phyloP scores from a whole-genome alignment of 176 grass and related monocot species.

The Musa schizocarpa region DNA sequence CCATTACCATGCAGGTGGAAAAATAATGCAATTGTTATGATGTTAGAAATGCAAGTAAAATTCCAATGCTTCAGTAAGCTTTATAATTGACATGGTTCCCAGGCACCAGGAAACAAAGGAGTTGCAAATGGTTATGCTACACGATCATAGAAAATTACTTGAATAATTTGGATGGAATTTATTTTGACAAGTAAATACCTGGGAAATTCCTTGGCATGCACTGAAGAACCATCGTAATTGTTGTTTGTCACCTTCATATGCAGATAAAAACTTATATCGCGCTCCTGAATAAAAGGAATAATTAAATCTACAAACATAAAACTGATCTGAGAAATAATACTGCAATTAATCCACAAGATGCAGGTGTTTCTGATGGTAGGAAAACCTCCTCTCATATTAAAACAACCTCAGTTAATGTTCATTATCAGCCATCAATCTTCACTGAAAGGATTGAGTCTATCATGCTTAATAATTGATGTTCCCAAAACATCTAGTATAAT shows the following conservation, averaged over 20 bases:
- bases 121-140: neutral
- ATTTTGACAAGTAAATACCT: conserved; percentile 36
- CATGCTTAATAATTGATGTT: neutral
- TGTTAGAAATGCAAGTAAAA: neutral
- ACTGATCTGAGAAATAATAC: neutral
- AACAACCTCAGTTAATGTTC: neutral
- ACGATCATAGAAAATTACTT: neutral
- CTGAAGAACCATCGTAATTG: conserved; percentile 63
- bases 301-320: neutral
- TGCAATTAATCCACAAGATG: neutral
- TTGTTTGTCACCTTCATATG: conserved; percentile 70
- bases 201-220: conserved; percentile 67
- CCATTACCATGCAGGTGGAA: neutral
- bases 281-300: conserved; percentile 30
- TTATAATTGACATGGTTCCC: neutral
- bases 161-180: too few relatives aligned
- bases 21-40: neutral
- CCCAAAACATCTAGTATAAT: neutral
- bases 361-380: neutral
- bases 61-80: neutral
- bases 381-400: neutral
- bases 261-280: conserved; percentile 59
- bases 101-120: neutral
- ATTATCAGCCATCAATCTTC: neutral
- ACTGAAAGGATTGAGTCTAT: neutral